Evolutionary conservation across 2,329 filamentous ascomycete genomes (phyloP).

Genomic region (Colletotrichum nymphaeae): DNA sequence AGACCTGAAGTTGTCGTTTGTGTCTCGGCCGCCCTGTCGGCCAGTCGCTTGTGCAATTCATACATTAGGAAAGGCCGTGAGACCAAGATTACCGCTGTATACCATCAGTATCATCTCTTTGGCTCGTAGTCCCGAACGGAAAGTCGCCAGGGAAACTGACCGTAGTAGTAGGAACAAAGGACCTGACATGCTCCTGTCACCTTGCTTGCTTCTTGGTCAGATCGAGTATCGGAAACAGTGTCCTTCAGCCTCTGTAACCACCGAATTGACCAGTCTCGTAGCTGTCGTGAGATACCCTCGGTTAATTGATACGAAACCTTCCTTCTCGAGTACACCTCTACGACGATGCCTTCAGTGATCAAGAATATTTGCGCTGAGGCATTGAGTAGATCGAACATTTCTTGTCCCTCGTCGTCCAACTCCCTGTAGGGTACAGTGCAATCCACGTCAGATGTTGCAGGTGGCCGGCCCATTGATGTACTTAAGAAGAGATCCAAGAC

Average conservation of each 20-base stretch:
- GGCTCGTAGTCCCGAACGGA: no score
- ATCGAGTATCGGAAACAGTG: constrained; percentile 43
- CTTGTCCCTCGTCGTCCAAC: constrained; percentile 46
- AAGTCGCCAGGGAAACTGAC: neutral
- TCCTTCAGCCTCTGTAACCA: constrained; percentile 60
- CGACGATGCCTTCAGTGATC: constrained; percentile 61
- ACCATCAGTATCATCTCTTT: neutral
- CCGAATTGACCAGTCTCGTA: constrained; percentile 61
- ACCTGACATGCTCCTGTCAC: constrained; percentile 62
- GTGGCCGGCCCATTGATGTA: constrained; percentile 65
- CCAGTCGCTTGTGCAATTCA: constrained; percentile 59
- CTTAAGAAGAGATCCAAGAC: constrained; percentile 64
- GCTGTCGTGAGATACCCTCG: constrained; percentile 63
- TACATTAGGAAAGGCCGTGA: constrained; percentile 68
- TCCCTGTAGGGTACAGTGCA: constrained; percentile 62
- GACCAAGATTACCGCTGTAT: constrained; percentile 63
- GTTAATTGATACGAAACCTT: constrained; percentile 65
- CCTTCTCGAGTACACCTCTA: constrained; percentile 63
- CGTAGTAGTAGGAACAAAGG: constrained; percentile 64
- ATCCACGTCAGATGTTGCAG: constrained; percentile 64
- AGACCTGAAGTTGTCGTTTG: constrained; percentile 17
- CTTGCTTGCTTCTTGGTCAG: constrained; percentile 42
- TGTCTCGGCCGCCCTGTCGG: constrained; percentile 43
- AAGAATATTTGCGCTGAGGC: constrained; percentile 65
- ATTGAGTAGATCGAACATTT: constrained; percentile 59